A percentile compares a stretch with the other conserved stretches of the same genome.
Conservation (phyloP, 2,329 filamentous ascomycete genomes). For the Fragosphaeria purpurea region DNA sequence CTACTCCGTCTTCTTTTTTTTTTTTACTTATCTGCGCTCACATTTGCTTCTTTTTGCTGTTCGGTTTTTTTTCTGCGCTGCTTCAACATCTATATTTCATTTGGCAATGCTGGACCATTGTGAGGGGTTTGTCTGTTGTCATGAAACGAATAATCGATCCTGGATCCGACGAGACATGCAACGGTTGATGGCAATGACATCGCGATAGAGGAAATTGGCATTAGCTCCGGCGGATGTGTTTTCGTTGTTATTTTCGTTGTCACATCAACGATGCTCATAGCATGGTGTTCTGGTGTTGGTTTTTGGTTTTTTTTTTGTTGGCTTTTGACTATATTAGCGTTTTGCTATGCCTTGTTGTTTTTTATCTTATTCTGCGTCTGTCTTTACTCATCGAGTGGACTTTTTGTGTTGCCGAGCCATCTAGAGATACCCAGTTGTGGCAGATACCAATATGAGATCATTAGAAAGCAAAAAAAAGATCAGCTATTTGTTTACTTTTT, state of each 20-base stretch:
- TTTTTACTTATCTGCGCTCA: background rate
- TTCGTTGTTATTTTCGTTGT: background rate
- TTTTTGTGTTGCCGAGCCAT: background rate
- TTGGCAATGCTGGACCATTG: conserved; percentile 10
- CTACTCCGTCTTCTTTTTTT: background rate
- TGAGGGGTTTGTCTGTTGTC: background rate
- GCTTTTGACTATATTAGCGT: background rate
- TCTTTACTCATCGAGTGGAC: background rate
- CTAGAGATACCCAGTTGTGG: conserved; percentile 5
- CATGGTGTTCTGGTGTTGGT: background rate
- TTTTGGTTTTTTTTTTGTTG: background rate
- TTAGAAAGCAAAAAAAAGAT: too few relatives aligned
- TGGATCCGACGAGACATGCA: too few relatives aligned
- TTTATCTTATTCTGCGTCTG: background rate
- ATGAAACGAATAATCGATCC: too few relatives aligned
- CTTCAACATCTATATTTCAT: too few relatives aligned
- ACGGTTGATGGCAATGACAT: too few relatives aligned
- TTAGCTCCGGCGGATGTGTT: background rate
- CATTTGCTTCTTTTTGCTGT: background rate
- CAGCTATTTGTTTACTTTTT: too few relatives aligned
- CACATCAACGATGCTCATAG: background rate
- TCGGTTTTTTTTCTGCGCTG: background rate
- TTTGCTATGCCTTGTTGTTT: background rate
- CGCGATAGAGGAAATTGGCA: too few relatives aligned
- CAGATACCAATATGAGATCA: too few relatives aligned